Conservation (phyloP, 2,329 filamentous ascomycete species). For the Eutypella sp. region DNA sequence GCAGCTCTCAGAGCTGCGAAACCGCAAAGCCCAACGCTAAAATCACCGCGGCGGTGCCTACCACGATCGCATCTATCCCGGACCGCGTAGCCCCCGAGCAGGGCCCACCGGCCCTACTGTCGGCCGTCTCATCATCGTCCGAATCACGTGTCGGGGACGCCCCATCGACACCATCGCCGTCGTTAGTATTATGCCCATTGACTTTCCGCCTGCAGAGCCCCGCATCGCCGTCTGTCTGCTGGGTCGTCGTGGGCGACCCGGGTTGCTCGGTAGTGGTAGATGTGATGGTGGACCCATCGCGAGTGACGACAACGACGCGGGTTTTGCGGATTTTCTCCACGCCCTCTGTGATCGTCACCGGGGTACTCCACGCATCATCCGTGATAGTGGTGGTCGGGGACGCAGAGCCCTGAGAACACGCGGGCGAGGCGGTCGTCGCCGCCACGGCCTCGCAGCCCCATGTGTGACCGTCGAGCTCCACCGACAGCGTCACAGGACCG, state of each 20-base stretch:
- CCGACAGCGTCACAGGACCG: neutral
- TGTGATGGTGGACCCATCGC: neutral
- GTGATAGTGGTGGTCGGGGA: neutral
- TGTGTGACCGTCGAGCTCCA: neutral
- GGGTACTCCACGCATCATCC: neutral
- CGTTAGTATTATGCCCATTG: neutral
- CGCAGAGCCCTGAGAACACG: neutral
- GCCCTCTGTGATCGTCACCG: neutral
- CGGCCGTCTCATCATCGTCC: neutral
- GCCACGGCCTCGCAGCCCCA: neutral
- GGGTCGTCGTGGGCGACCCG: neutral
- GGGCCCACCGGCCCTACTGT: neutral
- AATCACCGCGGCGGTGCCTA: neutral
- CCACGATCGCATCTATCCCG: neutral
- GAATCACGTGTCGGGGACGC: neutral
- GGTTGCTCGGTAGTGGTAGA: conserved; percentile 43
- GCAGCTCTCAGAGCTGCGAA: neutral
- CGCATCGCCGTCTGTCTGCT: neutral
- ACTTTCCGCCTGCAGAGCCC: neutral
- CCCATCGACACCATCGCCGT: neutral
- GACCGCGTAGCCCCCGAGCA: neutral
- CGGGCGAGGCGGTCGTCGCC: neutral
- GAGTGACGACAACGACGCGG: too few relatives aligned
- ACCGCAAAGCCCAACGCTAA: neutral
- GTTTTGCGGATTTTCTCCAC: neutral